Conservation (phyloP, 2,329 filamentous ascomycete genomes). For the Ophiosphaerella korrae region DNA sequence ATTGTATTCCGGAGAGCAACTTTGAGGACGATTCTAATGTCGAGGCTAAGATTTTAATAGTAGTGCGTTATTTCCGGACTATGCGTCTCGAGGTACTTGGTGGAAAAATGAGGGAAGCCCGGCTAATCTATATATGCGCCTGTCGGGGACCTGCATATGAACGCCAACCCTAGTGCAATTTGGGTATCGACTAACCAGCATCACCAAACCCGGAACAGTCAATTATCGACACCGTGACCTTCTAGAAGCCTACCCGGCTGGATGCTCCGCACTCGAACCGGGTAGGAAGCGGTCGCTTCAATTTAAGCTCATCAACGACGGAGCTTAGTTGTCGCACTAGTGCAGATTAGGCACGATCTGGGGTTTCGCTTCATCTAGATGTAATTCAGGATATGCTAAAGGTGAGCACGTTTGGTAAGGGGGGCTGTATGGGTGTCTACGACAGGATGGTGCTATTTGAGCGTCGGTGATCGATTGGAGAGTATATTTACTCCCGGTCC, state of each 20-base stretch:
- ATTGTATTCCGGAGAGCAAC: neutral
- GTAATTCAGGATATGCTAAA: neutral
- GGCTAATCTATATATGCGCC: constrained; percentile 36
- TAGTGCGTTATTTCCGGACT: neutral
- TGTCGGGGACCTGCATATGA: constrained; percentile 35
- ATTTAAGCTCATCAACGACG: constrained; percentile 10
- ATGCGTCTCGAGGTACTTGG: constrained; percentile 13
- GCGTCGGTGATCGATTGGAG: neutral
- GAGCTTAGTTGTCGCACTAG: constrained; percentile 11
- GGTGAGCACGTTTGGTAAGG: neutral
- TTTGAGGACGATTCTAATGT: too few species aligned
- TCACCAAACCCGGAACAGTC: neutral
- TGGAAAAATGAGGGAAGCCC: constrained; percentile 22
- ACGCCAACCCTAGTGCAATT: constrained; percentile 23
- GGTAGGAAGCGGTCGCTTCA: constrained; percentile 6
- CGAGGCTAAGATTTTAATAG: too few species aligned
- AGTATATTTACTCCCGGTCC: constrained; percentile 1
- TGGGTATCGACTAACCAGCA: constrained; percentile 5
- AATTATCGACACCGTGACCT: constrained; percentile 4
- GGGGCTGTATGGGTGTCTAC: constrained; percentile 2
- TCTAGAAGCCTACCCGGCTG: constrained; percentile 9
- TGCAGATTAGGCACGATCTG: neutral
- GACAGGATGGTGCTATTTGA: neutral
- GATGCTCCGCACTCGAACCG: constrained; percentile 5
- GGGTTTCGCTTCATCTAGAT: constrained; percentile 11